Percentiles rank a stretch among this genome's conserved stretches.
Conservation (phyloP, 2,329 filamentous ascomycete genomes). For the Aspergillus pseudoglaucus region DNA sequence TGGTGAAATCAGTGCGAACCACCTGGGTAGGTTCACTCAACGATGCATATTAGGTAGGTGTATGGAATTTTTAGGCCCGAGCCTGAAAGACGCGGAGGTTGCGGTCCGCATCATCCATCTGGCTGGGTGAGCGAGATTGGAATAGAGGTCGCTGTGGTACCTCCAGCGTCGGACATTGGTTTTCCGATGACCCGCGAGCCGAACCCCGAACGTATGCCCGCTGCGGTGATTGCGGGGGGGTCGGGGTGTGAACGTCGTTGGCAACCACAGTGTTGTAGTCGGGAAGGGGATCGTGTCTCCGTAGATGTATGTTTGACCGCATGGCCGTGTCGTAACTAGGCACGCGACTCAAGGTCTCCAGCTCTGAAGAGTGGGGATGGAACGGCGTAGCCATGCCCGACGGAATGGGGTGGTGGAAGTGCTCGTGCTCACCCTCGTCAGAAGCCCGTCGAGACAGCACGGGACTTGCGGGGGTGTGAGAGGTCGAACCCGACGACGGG, state of each 20-base stretch:
- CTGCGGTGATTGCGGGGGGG: conserved; percentile 30
- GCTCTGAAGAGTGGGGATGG: conserved; percentile 45
- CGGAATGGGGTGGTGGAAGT: conserved; percentile 24
- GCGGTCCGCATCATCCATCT: conserved; percentile 33
- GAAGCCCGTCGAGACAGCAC: conserved; percentile 41
- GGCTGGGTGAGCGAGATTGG: conserved; percentile 16
- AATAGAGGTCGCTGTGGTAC: conserved; percentile 21
- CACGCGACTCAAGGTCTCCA: conserved; percentile 63
- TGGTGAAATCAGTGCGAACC: neutral
- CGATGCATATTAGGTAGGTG: no score
- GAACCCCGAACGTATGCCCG: conserved; percentile 33
- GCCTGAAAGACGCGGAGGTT: conserved; percentile 36
- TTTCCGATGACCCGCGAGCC: conserved; percentile 26
- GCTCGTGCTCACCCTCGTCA: conserved; percentile 42
- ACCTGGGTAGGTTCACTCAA: neutral
- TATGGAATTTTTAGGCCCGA: conserved; percentile 20
- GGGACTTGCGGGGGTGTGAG: conserved; percentile 25
- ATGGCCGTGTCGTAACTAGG: conserved; percentile 73
- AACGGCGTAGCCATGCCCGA: conserved; percentile 38
- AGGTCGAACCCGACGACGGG: conserved; percentile 17
- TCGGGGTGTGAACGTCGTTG: conserved; percentile 18
- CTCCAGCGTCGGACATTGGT: conserved; percentile 21
- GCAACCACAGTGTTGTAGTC: conserved; percentile 57
- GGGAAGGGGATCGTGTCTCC: conserved; percentile 48
- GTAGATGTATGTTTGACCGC: conserved; percentile 53